A percentile compares a stretch with the other conserved stretches of the same genome.
These are phyloP conservation scores for Alternaria brassicicola DNA, from an alignment of 2,329 filamentous ascomycete genomes.

Conservation along the genomic window DNA sequence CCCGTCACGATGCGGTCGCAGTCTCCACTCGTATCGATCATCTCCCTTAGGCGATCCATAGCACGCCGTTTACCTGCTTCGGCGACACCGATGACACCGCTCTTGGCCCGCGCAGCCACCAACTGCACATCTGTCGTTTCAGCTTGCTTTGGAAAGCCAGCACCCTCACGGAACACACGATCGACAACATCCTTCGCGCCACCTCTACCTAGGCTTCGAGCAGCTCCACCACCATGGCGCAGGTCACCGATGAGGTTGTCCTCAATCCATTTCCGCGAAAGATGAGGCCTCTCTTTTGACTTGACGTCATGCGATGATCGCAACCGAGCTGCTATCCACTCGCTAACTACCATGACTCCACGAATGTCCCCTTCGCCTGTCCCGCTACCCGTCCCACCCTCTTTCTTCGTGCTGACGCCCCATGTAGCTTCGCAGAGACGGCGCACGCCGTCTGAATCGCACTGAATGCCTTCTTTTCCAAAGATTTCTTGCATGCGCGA, in stretches of 20 bases:
- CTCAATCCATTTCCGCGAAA: conserved; percentile 81
- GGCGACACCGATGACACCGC: conserved; percentile 65
- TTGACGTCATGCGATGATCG: conserved; percentile 51
- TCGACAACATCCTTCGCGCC: conserved; percentile 75
- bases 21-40: conserved; percentile 80
- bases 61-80: conserved; percentile 75
- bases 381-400: conserved; percentile 63
- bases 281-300: conserved; percentile 51
- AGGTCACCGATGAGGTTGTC: conserved; percentile 71
- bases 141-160: conserved; percentile 72
- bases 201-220: conserved; percentile 73
- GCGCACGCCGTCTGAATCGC: conserved; percentile 86
- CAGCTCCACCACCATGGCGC: conserved; percentile 71
- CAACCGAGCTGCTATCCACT: conserved; percentile 81
- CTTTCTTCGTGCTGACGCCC: conserved; percentile 76
- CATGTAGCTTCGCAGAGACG: conserved; percentile 83
- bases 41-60: conserved; percentile 73
- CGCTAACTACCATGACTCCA: conserved; percentile 82
- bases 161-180: conserved; percentile 79
- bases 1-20: conserved; percentile 75
- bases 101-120: conserved; percentile 59
- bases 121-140: conserved; percentile 56
- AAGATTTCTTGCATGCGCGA: conserved; percentile 82
- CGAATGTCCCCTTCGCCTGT: conserved; percentile 77
- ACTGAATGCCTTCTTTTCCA: conserved; percentile 83